Evolutionary conservation across 1,284 basidiomycete genomes (phyloP), one percentile per base, ranked within the genome.

Genomic region (Inonotus hispidus): DNA sequence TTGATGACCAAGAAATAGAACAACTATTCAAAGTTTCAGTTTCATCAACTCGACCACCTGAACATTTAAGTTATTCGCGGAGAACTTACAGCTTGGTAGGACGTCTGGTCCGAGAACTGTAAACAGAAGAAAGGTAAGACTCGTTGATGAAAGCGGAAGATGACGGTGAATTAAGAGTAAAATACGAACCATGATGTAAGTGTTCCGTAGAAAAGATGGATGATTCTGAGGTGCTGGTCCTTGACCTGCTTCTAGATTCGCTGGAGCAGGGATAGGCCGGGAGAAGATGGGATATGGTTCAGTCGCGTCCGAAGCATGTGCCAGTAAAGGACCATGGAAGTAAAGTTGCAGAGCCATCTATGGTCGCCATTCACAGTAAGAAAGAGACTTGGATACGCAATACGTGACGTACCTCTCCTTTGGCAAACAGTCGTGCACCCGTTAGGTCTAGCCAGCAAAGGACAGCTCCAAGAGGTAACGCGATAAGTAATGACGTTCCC

Each of bases 1-100:
- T 92, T 92, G 76, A 92, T 84, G 59, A 92, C 86, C 60, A 92
- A 79, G 73, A 92, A 92, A 71, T 92, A 92, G 75, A 92, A 91
- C 3, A 92, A 77, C 57, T 58, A 25, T 21, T 7, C 47, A 49
- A 25, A 23, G 32, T 32, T 32, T 32, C 32, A 32, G 32, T 32
- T 32, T 32, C 32, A 32, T 3, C 14, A 25, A 23, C n/a, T 49
- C 23, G 19, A 11, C 45, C 47, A 49, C 11, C 23, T 13, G 41
- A 32, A 58, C 29, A 46, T 57, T 16, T 3, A n/a, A n/a, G n/a
- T n/a, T n/a, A n/a, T n/a, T n/a, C n/a, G n/a, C n/a, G n/a, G n/a
- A n/a, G 29, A 21, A 50, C 57, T 50, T 41, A 58, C 57, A 0
- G 90, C 84, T 73, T 88, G 87, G 70, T 90, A 91, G 25, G 88